Evolutionary conservation across 768 basidiomycete species (phyloP).

Genomic region (Termitomyces sp.): DNA sequence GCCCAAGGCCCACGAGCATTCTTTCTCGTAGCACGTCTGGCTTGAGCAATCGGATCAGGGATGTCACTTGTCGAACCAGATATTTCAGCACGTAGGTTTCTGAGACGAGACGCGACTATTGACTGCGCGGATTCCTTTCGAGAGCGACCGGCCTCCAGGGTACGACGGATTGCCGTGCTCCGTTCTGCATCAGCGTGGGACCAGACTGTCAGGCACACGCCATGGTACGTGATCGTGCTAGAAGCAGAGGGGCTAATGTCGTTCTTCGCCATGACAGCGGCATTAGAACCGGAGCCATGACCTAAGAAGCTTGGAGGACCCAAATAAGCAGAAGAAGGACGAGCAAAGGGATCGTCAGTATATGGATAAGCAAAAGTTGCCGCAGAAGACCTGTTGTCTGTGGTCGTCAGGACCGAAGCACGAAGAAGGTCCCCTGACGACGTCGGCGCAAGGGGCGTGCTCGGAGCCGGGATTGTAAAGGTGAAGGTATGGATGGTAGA

Average conservation of each 20-base stretch:
- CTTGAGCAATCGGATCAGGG: constrained; percentile 52
- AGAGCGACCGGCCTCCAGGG: constrained; percentile 70
- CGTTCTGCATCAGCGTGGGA: constrained; percentile 90
- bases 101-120: constrained; percentile 60
- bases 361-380: constrained; percentile 73
- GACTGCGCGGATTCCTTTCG: constrained; percentile 80
- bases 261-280: constrained; percentile 24
- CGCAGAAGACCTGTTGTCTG: constrained; percentile 59
- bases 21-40: constrained; percentile 50
- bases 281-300: constrained; percentile 31
- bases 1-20: constrained; percentile 66
- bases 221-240: constrained; percentile 72
- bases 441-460: constrained; percentile 70
- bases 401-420: constrained; percentile 63
- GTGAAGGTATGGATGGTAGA: constrained; percentile 91
- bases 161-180: constrained; percentile 76
- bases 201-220: constrained; percentile 93
- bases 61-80: constrained; percentile 36
- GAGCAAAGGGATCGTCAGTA: constrained; percentile 69
- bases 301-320: constrained; percentile 67
- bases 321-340: constrained; percentile 75
- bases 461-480: constrained; percentile 76
- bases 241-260: constrained; percentile 26
- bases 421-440: constrained; percentile 68
- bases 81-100: constrained; percentile 53